These are phyloP conservation scores for Rugonectria rugulosa DNA, from an alignment of 2,329 filamentous ascomycete genomes.

Conservation along the genomic window DNA sequence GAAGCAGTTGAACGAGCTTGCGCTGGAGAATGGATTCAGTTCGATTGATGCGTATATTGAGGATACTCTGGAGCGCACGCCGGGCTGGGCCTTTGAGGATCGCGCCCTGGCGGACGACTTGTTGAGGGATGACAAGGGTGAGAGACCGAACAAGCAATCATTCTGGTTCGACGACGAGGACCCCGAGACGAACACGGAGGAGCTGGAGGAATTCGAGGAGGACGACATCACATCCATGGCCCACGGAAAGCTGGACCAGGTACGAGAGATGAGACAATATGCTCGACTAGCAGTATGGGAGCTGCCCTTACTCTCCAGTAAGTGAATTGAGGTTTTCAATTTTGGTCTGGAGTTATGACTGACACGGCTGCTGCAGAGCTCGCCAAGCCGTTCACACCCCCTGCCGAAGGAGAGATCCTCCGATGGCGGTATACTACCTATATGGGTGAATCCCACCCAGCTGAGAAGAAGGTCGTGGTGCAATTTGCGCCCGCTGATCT, in stretches of 20 bases:
- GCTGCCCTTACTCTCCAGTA: conserved; percentile 89
- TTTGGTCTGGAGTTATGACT: conserved; percentile 4
- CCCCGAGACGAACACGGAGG: conserved; percentile 56
- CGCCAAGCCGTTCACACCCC: conserved; percentile 80
- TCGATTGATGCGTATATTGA: conserved; percentile 45
- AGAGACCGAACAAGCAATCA: conserved; percentile 46
- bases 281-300: conserved; percentile 91
- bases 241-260: conserved; percentile 86
- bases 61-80: conserved; percentile 37
- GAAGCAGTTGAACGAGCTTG: conserved; percentile 45
- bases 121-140: conserved; percentile 40
- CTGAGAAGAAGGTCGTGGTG: conserved; percentile 91
- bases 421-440: conserved; percentile 98
- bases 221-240: conserved; percentile 86
- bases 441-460: conserved; percentile 92
- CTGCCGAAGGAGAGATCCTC: conserved; percentile 72
- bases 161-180: conserved; percentile 62
- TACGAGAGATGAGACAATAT: conserved; percentile 89
- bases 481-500: conserved; percentile 84
- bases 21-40: conserved; percentile 44
- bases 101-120: conserved; percentile 43
- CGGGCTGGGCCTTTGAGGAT: conserved; percentile 43
- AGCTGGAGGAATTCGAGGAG: conserved; percentile 72
- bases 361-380: conserved; percentile 66
- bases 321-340: conserved; percentile 45